phyloP scores from a whole-genome alignment of 805 yeast genomes.

The Limtongozyma cylindracea region DNA sequence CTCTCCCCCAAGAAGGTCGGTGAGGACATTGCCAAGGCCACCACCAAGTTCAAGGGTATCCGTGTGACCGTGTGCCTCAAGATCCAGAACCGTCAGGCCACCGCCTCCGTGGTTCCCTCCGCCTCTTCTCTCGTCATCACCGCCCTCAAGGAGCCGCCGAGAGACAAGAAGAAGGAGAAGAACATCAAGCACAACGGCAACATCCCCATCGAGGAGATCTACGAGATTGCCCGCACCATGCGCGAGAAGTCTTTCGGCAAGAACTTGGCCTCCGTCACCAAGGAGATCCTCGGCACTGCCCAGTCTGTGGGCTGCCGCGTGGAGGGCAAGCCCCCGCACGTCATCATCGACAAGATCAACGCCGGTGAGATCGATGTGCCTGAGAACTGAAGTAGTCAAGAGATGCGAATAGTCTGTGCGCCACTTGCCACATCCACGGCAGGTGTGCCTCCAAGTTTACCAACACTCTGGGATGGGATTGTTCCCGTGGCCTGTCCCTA shows the following conservation, averaged over 20 bases:
- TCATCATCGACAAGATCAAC: slow-evolving; percentile 93
- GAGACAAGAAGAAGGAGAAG: slow-evolving; percentile 99
- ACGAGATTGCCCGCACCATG: slow-evolving; percentile 95
- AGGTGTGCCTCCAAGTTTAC: too few species aligned
- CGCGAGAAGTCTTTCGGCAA: slow-evolving; percentile 94
- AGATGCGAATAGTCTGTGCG: too few species aligned
- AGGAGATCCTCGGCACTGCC: slow-evolving; percentile 99
- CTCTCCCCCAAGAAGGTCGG: slow-evolving; percentile 99
- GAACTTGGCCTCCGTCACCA: slow-evolving; percentile 87
- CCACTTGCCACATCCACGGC: too few species aligned
- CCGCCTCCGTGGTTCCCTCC: slow-evolving; percentile 96
- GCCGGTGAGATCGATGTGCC: slow-evolving; percentile 94
- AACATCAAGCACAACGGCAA: slow-evolving; percentile 98
- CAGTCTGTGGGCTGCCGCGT: slow-evolving; percentile 99
- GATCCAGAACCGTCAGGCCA: slow-evolving; percentile 99
- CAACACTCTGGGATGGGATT: too few species aligned
- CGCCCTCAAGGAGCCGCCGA: slow-evolving; percentile 98
- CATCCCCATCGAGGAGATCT: slow-evolving; percentile 90
- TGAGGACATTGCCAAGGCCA: slow-evolving; percentile 99
- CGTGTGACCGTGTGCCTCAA: slow-evolving; percentile 96
- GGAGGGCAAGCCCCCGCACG: slow-evolving; percentile 98
- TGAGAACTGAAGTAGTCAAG: slow-evolving; percentile 28
- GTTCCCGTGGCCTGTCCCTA: too few species aligned
- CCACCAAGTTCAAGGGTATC: slow-evolving; percentile 97
- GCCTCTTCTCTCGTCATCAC: slow-evolving; percentile 97